A percentile compares a stretch with the other conserved stretches of the same genome.
Evolutionary conservation across 768 basidiomycete genomes (phyloP).

Genomic region (Coprinellus aureogranulatus): DNA sequence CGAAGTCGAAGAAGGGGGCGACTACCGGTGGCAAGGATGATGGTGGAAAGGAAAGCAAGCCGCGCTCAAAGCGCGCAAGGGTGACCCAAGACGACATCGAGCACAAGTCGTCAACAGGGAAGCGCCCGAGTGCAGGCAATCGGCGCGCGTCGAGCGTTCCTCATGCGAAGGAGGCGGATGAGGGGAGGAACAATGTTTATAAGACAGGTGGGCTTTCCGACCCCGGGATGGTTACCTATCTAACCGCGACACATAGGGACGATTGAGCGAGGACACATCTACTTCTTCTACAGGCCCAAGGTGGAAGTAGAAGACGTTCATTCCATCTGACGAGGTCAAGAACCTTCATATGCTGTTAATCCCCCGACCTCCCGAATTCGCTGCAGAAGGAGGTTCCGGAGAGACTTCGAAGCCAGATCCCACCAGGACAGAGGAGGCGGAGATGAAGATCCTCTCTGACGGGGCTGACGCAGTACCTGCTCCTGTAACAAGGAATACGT

Average conservation of each 20-base stretch:
- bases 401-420: constrained; percentile 15
- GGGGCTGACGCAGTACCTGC: constrained; percentile 54
- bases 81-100: background rate
- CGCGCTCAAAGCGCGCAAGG: background rate
- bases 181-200: constrained; percentile 6
- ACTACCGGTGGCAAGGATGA: too few relatives aligned
- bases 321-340: constrained; percentile 55
- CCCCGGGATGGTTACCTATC: background rate
- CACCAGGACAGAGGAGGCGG: constrained; percentile 24
- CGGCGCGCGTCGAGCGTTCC: background rate
- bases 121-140: background rate
- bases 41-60: background rate
- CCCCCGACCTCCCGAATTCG: constrained; percentile 50
- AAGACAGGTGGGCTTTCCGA: constrained; percentile 14
- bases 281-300: constrained; percentile 63
- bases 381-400: constrained; percentile 9
- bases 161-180: background rate
- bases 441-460: constrained; percentile 40
- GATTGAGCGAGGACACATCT: constrained; percentile 59
- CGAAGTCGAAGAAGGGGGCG: background rate
- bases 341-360: constrained; percentile 61
- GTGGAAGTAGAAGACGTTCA: constrained; percentile 51
- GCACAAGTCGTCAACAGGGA: background rate
- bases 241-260: constrained; percentile 34
- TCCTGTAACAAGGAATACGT: constrained; percentile 25